Evolutionary conservation across 2,329 filamentous ascomycete genomes (phyloP).

Genomic region (Cryphonectria naterciae): DNA sequence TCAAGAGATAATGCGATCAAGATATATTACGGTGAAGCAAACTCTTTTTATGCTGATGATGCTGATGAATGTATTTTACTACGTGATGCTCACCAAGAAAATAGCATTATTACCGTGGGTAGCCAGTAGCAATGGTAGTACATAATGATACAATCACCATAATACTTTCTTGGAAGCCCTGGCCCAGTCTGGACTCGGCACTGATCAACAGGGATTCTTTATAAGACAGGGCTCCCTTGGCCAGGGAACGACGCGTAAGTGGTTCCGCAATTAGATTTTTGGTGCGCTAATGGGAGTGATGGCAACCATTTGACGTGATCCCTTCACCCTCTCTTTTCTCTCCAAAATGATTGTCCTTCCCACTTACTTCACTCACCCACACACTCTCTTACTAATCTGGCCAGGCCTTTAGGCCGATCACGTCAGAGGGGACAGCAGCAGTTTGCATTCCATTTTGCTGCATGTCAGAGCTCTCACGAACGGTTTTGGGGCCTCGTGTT

Average conservation of each 20-base stretch:
- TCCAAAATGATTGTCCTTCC: background rate
- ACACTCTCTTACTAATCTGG: background rate
- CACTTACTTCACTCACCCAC: no score
- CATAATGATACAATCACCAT: no score
- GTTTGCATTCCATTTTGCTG: background rate
- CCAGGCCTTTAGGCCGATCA: background rate
- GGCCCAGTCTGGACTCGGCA: background rate
- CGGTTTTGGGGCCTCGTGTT: background rate
- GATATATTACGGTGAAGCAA: background rate
- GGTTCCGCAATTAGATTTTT: background rate
- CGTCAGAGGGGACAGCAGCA: background rate
- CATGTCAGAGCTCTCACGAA: background rate
- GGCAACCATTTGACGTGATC: background rate
- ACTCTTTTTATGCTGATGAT: background rate
- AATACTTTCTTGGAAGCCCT: background rate
- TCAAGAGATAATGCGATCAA: background rate
- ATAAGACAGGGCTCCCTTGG: background rate
- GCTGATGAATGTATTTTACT: no score
- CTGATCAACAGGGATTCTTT: background rate
- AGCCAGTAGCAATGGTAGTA: no score
- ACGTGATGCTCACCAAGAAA: no score
- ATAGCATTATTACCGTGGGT: no score
- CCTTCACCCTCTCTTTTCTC: background rate
- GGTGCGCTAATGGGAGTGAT: background rate
- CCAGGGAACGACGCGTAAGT: conserved; percentile 4